phyloP scores from a whole-genome alignment of 1,139 yeast species.

The Yamadazyma conglobata region DNA sequence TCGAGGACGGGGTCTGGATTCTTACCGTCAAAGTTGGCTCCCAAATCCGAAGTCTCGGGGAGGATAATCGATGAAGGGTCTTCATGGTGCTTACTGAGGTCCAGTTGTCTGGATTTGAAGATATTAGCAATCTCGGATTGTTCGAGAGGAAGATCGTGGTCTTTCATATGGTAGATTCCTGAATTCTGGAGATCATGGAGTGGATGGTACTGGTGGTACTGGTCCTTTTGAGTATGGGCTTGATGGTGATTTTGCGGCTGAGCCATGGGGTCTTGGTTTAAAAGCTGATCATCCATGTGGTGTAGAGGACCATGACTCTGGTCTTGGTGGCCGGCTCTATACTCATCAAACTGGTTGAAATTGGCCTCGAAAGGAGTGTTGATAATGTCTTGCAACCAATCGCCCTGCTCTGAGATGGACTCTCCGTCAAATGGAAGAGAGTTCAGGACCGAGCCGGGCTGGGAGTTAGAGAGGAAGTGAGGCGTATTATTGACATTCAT shows the following conservation, averaged over 20 bases:
- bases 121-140: constrained; percentile 51
- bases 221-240: not conserved
- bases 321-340: no score
- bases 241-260: not conserved
- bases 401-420: constrained; percentile 29
- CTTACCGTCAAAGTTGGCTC: not conserved
- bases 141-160: constrained; percentile 6
- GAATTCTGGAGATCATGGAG: not conserved
- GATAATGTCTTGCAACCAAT: constrained; percentile 69
- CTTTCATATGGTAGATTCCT: constrained; percentile 1
- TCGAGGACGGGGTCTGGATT: constrained; percentile 1
- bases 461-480: constrained; percentile 2
- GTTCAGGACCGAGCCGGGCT: constrained; percentile 1
- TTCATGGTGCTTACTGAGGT: constrained; percentile 42
- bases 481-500: no score
- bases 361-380: constrained; percentile 53
- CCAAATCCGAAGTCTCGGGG: not conserved
- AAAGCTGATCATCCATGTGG: no score
- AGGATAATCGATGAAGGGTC: not conserved
- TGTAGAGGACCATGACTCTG: no score
- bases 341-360: constrained; percentile 10
- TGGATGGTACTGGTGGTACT: not conserved
- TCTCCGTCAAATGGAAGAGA: constrained; percentile 8
- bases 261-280: constrained; percentile 1
- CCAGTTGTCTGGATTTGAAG: constrained; percentile 60